phyloP scores from a whole-genome alignment of 805 yeast species.

The Candida manassasensis region DNA sequence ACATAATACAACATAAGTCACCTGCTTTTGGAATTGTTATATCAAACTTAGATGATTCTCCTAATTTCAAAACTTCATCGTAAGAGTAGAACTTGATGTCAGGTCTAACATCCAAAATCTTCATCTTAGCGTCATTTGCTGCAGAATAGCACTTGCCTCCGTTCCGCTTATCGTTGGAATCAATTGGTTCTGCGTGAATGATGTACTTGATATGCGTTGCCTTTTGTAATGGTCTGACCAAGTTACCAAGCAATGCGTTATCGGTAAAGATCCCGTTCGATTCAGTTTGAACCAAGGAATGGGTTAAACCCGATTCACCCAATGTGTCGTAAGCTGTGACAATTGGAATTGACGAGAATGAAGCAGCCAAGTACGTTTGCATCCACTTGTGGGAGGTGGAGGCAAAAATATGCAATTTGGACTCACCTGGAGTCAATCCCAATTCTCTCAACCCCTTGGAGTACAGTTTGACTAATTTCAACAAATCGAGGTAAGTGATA shows the following conservation, averaged over 20 bases:
- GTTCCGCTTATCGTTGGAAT: conserved; percentile 57
- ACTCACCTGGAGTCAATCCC: conserved; percentile 65
- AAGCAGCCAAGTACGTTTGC: conserved; percentile 76
- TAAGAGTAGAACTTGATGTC: conserved; percentile 64
- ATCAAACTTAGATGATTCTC: conserved; percentile 43
- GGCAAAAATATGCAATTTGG: conserved; percentile 79
- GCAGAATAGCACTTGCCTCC: conserved; percentile 54
- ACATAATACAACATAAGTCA: conserved; percentile 73
- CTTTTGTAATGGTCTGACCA: conserved; percentile 66
- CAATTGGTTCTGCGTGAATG: conserved; percentile 63
- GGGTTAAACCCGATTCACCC: conserved; percentile 84
- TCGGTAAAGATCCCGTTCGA: conserved; percentile 81
- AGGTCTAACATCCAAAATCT: conserved; percentile 65
- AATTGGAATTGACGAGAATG: conserved; percentile 73
- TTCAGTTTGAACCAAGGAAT: conserved; percentile 78
- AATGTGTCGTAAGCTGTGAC: conserved; percentile 96
- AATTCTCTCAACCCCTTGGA: conserved; percentile 74
- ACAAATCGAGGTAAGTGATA: conserved; percentile 57
- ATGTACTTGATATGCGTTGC: conserved; percentile 61
- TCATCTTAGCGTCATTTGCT: conserved; percentile 54
- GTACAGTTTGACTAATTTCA: conserved; percentile 42
- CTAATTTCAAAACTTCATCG: conserved; percentile 63
- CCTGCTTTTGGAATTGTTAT: conserved; percentile 47
- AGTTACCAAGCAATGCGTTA: conserved; percentile 60
- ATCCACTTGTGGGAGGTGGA: conserved; percentile 87